Evolutionary conservation across 2,329 filamentous ascomycete species (phyloP), one percentile per base, ranked within the genome.

Genomic region (Magnaporthales sp.): DNA sequence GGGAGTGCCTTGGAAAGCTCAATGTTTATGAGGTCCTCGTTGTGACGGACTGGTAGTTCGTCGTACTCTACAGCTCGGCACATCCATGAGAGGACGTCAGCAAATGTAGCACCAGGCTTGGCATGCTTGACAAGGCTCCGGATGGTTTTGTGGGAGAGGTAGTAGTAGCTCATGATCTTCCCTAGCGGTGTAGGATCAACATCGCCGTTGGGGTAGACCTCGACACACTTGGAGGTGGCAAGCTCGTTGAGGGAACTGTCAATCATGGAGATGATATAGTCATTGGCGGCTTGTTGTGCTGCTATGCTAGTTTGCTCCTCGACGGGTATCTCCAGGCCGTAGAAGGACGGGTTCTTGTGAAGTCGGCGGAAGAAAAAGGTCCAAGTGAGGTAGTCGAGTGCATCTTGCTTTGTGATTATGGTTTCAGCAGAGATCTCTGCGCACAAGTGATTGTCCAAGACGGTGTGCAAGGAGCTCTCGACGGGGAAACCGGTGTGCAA

Each of bases 91-190:
- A 99, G 82, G 0, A 89, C 92, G 70, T 98, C 91, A 11, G 89
- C 84, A 75, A 99, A 96, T 0, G 84, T 87, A 2, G 67, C 69
- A n/a, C 32, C 30, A 15, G 63, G 38, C 29, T 62, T 64, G 1
- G 91, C 92, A 70, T 94, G 85, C 62, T 86, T 84, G 69, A 91
- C 87, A 7, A 99, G 85, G 72, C 92, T 89, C 1, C 95, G 91
- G 72, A 99, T 93, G 0, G 95, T 99, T 78, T 91, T 91, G 80
- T 99, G 95, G 0, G 93, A 96, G 63, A 95, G 88, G 75, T 99
- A 99, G 83, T 99, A 99, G 83, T 98, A 99, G 76, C 91, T 96
- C 92, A 98, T 97, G 74, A 99, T 98, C 80, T 97, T 97, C 73
- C 95, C 95, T 7, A 98, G 84, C 0, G 94, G 89, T 0, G 95